phyloP scores from a whole-genome alignment of 106 monocot species.

The Triglochin maritima region DNA sequence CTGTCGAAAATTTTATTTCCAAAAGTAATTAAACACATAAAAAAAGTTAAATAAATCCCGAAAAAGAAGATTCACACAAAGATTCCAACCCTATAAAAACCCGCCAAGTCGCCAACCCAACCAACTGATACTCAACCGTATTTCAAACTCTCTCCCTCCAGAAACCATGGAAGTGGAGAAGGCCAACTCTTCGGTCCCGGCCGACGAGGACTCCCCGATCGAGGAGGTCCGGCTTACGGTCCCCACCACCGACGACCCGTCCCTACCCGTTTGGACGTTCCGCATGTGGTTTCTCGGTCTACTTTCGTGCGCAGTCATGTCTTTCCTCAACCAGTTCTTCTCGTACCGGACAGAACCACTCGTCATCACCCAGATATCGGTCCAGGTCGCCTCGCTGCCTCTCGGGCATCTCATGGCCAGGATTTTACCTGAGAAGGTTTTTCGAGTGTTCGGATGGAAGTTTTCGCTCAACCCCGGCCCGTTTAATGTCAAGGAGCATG shows the following conservation, averaged over 20 bases:
- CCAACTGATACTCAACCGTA: no score
- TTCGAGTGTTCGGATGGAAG: constrained; percentile 43
- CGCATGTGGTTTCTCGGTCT: constrained; percentile 89
- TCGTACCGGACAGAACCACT: constrained; percentile 81
- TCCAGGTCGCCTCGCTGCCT: constrained; percentile 92
- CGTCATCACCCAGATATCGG: constrained; percentile 82
- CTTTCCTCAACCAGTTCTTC: constrained; percentile 98
- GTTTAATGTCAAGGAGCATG: constrained; percentile 97
- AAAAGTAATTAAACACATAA: no score
- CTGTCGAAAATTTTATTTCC: no score
- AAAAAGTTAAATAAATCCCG: no score
- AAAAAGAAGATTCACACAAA: no score
- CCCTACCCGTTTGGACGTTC: constrained; percentile 89
- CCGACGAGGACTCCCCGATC: constrained; percentile 73
- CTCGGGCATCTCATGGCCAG: constrained; percentile 53
- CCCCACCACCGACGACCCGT: constrained; percentile 57
- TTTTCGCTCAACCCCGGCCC: constrained; percentile 92
- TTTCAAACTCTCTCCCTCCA: not conserved
- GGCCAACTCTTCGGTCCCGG: not conserved
- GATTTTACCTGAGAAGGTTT: constrained; percentile 54
- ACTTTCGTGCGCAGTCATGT: constrained; percentile 61
- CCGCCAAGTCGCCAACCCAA: no score
- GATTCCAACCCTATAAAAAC: no score
- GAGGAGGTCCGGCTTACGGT: constrained; percentile 90
- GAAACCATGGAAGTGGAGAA: not conserved